phyloP scores from a whole-genome alignment of 805 yeast genomes.

The Teunomyces aglyptinius region DNA sequence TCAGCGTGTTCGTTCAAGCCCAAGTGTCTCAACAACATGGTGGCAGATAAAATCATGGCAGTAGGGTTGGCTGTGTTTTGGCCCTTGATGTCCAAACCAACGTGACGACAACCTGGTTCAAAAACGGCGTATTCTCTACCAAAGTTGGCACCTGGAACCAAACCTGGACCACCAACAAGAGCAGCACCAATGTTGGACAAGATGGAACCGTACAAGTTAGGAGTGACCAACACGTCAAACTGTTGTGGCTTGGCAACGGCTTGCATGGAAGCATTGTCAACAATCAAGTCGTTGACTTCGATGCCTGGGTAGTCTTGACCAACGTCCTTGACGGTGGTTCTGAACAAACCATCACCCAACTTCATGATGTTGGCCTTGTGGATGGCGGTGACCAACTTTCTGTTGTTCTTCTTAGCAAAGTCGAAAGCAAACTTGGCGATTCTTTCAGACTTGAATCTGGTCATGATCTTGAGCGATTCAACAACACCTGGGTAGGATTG shows the following conservation, averaged over 20 bases:
- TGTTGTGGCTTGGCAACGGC: slow-evolving; percentile 98
- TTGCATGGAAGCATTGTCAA: slow-evolving; percentile 99
- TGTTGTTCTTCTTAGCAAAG: slow-evolving; percentile 87
- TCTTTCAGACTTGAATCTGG: slow-evolving; percentile 93
- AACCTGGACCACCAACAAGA: slow-evolving; percentile 95
- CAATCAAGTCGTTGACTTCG: slow-evolving; percentile 87
- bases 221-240: slow-evolving; percentile 96
- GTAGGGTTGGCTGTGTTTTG: slow-evolving; percentile 96
- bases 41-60: slow-evolving; percentile 89
- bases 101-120: slow-evolving; percentile 99
- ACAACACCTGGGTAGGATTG: slow-evolving; percentile 97
- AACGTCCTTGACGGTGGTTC: slow-evolving; percentile 86
- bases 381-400: slow-evolving; percentile 91
- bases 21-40: slow-evolving; percentile 92
- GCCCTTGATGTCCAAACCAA: slow-evolving; percentile 94
- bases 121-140: slow-evolving; percentile 97
- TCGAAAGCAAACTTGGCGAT: slow-evolving; percentile 97
- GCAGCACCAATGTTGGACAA: slow-evolving; percentile 98
- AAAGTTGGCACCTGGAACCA: slow-evolving; percentile 97
- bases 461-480: slow-evolving; percentile 92
- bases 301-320: slow-evolving; percentile 83
- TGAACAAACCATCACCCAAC: slow-evolving; percentile 96
- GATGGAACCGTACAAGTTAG: slow-evolving; percentile 97
- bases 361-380: slow-evolving; percentile 99
- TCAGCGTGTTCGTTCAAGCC: slow-evolving; percentile 84